Evolutionary conservation across 106 monocot genomes (phyloP), one percentile per base, ranked within the genome.

Genomic region (Platanthera guangdongensis): DNA sequence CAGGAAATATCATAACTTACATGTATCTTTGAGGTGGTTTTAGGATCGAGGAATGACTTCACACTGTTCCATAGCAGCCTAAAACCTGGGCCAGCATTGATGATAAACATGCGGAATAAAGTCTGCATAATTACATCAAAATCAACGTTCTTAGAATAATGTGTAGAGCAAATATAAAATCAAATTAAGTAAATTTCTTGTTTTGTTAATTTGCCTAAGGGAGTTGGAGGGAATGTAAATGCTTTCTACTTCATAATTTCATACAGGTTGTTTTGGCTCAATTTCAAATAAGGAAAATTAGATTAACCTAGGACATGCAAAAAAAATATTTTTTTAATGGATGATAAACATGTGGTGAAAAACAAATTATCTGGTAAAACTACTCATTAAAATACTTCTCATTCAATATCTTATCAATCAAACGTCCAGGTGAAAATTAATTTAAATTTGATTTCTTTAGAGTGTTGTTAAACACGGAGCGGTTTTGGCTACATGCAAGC

Each of bases 71-170:
- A 88, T 30, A 88, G 54, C 51, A 85, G 71, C 70, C 80, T 85
- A 74, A 88, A 88, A 18, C 85, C 83, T 51, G 85, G 83, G 25
- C 88, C 88, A 82, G 88, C 88, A 85, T 88, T 88, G 48, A 88
- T 74, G 50, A 88, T 88, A 32, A 88, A 85, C 88, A 88, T 88
- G 52, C 60, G 75, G 39, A 50, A 80, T 68, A 88, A 65, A 30
- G 88, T 85, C 85, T 88, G 80, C 59, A 75, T 22, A 16, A 50
- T 48, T 12, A 68, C 49, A 77, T 47, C 68, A 16, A 68, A 70
- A 62, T 4, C 52, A 53, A 0, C 52, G 13, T 13, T 53, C 52
- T 53, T 53, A 10, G 52, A 53, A 53, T 13, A 53, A 53, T 53
- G 13, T 13, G 13, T 53, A 65, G 12, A 25, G 13, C 6, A 10